phyloP scores from a whole-genome alignment of 139 green algal genomes.

The Chlamydomonas incerta region DNA sequence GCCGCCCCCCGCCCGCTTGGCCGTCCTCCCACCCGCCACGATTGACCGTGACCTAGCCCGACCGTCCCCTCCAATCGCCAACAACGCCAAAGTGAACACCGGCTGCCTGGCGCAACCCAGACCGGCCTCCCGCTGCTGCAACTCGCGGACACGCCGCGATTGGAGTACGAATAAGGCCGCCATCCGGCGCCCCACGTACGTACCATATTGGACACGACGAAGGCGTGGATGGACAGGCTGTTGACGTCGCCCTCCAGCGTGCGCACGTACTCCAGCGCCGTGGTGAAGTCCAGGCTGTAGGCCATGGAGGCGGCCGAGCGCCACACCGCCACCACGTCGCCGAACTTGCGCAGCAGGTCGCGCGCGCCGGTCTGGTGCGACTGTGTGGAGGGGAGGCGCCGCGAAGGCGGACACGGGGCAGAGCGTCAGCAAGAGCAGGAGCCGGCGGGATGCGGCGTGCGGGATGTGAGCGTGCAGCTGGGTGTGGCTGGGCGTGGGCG shows the following conservation, averaged over 20 bases:
- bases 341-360: constrained; percentile 9
- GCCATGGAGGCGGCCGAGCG: neutral
- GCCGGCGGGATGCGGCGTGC: neutral
- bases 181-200: neutral
- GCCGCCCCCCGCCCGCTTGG: too few relatives aligned
- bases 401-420: neutral
- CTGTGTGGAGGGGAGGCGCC: neutral
- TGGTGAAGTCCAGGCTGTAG: constrained; percentile 25
- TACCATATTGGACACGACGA: neutral
- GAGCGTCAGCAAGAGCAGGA: neutral
- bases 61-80: too few relatives aligned
- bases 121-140: too few relatives aligned
- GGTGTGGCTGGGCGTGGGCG: too few relatives aligned
- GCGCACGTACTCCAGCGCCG: constrained; percentile 12
- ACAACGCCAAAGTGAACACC: too few relatives aligned
- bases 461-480: too few relatives aligned
- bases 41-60: too few relatives aligned
- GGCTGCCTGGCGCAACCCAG: too few relatives aligned
- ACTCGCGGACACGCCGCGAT: too few relatives aligned
- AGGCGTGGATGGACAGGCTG: neutral
- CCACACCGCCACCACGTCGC: constrained; percentile 17
- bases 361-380: neutral
- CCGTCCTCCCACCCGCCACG: too few relatives aligned
- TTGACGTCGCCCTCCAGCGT: constrained; percentile 19
- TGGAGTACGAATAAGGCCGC: too few relatives aligned